A percentile compares a stretch with the other conserved stretches of the same genome.
Conservation (phyloP, 129 eudicot species). For the Ambrosia artemisiifolia region DNA sequence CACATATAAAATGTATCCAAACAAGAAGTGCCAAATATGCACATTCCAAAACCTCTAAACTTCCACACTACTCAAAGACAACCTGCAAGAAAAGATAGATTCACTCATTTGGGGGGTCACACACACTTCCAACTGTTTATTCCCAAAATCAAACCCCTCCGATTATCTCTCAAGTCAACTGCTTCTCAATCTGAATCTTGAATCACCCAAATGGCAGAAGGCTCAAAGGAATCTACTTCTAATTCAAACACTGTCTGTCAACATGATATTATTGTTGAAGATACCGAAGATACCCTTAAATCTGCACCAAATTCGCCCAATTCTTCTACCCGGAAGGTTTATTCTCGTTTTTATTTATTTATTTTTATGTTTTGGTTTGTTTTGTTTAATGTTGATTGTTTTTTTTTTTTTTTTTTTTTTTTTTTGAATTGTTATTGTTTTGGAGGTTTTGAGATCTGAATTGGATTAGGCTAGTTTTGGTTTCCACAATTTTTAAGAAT, state of each 20-base stretch:
- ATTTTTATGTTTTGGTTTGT: neutral
- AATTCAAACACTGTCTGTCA: constrained; percentile 35
- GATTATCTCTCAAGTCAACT: neutral
- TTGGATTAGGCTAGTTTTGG: too few species aligned
- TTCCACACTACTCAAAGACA: too few species aligned
- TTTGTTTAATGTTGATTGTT: too few species aligned
- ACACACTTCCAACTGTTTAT: constrained; percentile 25
- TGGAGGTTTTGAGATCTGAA: too few species aligned
- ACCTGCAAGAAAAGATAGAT: too few species aligned
- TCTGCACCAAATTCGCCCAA: constrained; percentile 74
- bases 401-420: too few species aligned
- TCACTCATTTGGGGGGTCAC: too few species aligned
- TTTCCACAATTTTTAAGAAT: too few species aligned
- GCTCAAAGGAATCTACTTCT: constrained; percentile 57
- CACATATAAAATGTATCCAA: too few species aligned
- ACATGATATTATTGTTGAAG: constrained; percentile 49
- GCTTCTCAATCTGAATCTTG: neutral
- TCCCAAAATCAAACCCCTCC: constrained; percentile 18
- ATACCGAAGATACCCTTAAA: constrained; percentile 66
- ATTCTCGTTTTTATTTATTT: neutral
- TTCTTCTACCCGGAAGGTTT: constrained; percentile 94
- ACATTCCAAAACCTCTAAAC: too few species aligned
- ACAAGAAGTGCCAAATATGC: too few species aligned
- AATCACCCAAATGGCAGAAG: constrained; percentile 55
- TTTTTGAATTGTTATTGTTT: too few species aligned